A percentile compares a stretch with the other conserved stretches of the same genome.
Conservation (phyloP, 345 rosid genomes). For the Dovyalis caffra region DNA sequence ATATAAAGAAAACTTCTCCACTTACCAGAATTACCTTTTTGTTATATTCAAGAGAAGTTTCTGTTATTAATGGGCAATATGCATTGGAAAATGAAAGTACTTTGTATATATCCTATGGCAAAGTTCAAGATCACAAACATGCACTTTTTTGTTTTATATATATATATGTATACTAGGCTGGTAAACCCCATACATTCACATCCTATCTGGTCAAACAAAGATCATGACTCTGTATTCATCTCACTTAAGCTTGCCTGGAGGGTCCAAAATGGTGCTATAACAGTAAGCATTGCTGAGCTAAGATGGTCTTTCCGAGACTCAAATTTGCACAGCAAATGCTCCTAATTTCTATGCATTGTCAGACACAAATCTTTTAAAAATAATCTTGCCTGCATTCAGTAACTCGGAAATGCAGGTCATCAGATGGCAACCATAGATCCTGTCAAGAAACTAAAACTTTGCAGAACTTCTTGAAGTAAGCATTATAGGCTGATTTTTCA, state of each 20-base stretch:
- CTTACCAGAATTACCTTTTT: neutral
- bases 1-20: neutral
- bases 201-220: neutral
- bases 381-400: neutral
- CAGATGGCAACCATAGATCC: neutral
- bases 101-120: neutral
- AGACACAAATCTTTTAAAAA: neutral
- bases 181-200: neutral
- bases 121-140: neutral
- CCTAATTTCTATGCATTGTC: neutral
- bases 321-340: neutral
- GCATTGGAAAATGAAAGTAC: neutral
- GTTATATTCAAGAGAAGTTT: neutral
- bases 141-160: neutral
- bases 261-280: neutral
- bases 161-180: too few relatives aligned
- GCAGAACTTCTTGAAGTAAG: neutral
- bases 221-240: neutral
- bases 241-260: neutral
- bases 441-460: neutral
- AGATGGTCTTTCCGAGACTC: neutral
- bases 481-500: neutral
- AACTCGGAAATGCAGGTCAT: slow-evolving; percentile 3
- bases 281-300: neutral
- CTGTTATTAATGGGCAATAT: neutral